Evolutionary conservation across 2,329 filamentous ascomycete genomes (phyloP), one percentile per base, ranked within the genome.

Genomic region (Atkinsonella hypoxylon): DNA sequence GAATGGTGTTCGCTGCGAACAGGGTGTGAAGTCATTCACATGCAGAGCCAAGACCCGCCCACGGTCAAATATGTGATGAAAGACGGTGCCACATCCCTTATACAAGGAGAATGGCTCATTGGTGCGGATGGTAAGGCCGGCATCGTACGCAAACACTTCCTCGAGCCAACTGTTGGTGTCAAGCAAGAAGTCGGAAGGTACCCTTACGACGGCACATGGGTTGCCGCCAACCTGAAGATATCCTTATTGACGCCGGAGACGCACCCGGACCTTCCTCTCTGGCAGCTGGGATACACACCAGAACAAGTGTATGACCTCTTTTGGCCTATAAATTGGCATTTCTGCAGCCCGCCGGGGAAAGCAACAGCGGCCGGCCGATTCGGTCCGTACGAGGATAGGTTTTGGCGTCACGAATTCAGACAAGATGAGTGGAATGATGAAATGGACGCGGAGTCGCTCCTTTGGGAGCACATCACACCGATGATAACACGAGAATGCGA

Each of bases 181-280:
- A 58, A 60, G 34, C 61, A 70, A 54, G 67, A 71, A 42, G 31
- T 36, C 15, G 59, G 59, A n/a, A 20, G 30, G 4, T 65, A 61
- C 48, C 55, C 55, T 2, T 72, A 71, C 52, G 60, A 66, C 11
- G 68, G 62, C 13, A 68, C 64, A 0, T 77, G 74, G 73, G 67
- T 77, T 3, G 74, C 74, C 1, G 57, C 69, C 4, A 77, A 77
- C 51, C 64, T 70, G 54, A 58, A 70, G 22, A 62, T 77, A 22
- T 59, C 59, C 1, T 54, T 69, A 0, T 74, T 73, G 0, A 76
- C 70, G 1, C 65, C 62, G 6, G 55, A 71, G 30, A 67, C 69
- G 0, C 74, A 77, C 55, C 74, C 74, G 0, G 55, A 66, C 0
- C 75, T 76, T 47, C 70, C 72, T 0, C 59, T 76, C 2, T 77